Evolutionary conservation across 257 asterid species (phyloP).

Genomic region (Solanum lignicaule): DNA sequence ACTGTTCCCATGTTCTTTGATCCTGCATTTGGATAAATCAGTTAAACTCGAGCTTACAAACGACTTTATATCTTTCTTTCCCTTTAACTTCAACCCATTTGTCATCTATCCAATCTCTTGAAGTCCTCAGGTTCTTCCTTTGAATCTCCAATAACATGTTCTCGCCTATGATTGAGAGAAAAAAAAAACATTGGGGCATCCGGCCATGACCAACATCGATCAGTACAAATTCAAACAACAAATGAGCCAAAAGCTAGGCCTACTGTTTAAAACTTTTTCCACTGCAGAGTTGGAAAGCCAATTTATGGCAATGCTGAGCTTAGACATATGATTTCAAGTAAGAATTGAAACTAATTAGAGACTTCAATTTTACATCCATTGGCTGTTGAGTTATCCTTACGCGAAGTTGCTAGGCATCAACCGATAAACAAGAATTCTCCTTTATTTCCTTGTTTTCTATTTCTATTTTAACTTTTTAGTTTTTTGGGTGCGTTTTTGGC

Average conservation of each 20-base stretch:
- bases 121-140: constrained; percentile 28
- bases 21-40: background rate
- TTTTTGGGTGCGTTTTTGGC: background rate
- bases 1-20: background rate
- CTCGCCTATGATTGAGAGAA: constrained; percentile 22
- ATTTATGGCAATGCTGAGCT: background rate
- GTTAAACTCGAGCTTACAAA: constrained; percentile 6
- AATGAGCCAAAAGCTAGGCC: background rate
- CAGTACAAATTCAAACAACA: background rate
- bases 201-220: background rate
- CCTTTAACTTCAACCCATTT: constrained; percentile 33
- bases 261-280: background rate
- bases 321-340: background rate
- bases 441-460: background rate
- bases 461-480: background rate
- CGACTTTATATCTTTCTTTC: constrained; percentile 31
- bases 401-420: background rate
- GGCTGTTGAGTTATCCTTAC: background rate
- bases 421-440: background rate
- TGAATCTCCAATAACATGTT: constrained; percentile 18
- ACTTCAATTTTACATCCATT: background rate
- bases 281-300: background rate
- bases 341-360: background rate
- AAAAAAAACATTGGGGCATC: background rate
- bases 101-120: constrained; percentile 48